Conservation (phyloP, 2,329 filamentous ascomycete species). For the Colletotrichum godetiae region DNA sequence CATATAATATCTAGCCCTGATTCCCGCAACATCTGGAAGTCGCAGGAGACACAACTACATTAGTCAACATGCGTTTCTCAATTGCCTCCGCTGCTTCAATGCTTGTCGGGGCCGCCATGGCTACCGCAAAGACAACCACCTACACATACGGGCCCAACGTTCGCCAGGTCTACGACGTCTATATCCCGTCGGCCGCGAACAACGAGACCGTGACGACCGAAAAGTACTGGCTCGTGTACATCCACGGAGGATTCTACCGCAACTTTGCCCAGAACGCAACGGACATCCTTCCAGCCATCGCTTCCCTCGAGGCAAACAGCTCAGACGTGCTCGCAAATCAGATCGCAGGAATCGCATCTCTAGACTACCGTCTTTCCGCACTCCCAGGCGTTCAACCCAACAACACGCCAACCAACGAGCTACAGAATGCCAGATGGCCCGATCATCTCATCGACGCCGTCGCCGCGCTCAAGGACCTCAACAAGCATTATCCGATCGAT, state of each 20-base stretch:
- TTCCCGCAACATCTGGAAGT: background rate
- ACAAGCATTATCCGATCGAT: constrained; percentile 4
- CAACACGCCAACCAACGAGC: constrained; percentile 16
- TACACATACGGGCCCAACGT: constrained; percentile 25
- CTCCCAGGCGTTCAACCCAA: constrained; percentile 27
- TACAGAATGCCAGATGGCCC: constrained; percentile 25
- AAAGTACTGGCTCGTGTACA: constrained; percentile 26
- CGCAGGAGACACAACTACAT: too few species aligned
- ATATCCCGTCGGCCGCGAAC: background rate
- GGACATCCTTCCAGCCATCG: constrained; percentile 10
- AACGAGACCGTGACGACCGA: background rate
- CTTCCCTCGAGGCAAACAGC: constrained; percentile 17
- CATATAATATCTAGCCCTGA: background rate
- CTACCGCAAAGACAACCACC: constrained; percentile 6
- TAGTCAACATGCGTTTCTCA: constrained; percentile 6
- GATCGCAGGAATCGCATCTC: constrained; percentile 18
- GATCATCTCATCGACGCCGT: constrained; percentile 23
- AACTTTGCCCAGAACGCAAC: constrained; percentile 28
- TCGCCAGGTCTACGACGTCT: constrained; percentile 25
- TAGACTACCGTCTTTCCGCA: constrained; percentile 25
- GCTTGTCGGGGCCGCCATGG: constrained; percentile 8
- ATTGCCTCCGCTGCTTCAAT: background rate
- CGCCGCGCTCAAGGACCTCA: constrained; percentile 20
- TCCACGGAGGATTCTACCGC: constrained; percentile 29
- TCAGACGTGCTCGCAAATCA: background rate